Percentiles rank a stretch among this genome's conserved stretches.
Conservation (phyloP, 345 rosid species). For the Psidium friedrichsthalianum region DNA sequence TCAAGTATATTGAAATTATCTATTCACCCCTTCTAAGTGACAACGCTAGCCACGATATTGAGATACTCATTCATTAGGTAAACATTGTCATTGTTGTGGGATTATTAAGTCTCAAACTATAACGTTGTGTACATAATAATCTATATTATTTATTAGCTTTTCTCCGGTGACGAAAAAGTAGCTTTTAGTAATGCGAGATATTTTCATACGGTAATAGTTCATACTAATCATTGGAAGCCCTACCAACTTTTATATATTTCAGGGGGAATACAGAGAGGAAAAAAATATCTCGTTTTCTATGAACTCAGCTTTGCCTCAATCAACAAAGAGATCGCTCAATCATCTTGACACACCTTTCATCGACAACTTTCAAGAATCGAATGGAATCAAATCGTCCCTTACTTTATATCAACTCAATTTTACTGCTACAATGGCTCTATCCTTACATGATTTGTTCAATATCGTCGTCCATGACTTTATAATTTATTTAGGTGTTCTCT, state of each 20-base stretch:
- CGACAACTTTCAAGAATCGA: neutral
- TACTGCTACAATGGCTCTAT: neutral
- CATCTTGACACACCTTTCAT: neutral
- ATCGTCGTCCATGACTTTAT: accelerated
- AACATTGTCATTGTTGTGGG: neutral
- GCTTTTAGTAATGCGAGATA: neutral
- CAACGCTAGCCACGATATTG: neutral
- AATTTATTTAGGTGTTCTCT: too few relatives aligned
- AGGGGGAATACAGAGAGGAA: too few relatives aligned
- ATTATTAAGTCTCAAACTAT: neutral
- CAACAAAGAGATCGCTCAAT: neutral
- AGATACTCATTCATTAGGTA: neutral
- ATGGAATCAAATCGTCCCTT: neutral
- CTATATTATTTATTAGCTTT: neutral
- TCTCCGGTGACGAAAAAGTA: neutral
- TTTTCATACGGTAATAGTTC: neutral
- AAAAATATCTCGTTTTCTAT: neutral
- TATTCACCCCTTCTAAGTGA: too few relatives aligned
- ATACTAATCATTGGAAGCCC: neutral
- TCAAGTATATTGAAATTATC: too few relatives aligned
- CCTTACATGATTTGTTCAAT: neutral
- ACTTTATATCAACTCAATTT: neutral
- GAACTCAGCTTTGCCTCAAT: neutral
- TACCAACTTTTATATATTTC: neutral
- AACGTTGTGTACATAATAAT: neutral